Evolutionary conservation across 768 basidiomycete species (phyloP).

Genomic region (Pulveroboletus frians): DNA sequence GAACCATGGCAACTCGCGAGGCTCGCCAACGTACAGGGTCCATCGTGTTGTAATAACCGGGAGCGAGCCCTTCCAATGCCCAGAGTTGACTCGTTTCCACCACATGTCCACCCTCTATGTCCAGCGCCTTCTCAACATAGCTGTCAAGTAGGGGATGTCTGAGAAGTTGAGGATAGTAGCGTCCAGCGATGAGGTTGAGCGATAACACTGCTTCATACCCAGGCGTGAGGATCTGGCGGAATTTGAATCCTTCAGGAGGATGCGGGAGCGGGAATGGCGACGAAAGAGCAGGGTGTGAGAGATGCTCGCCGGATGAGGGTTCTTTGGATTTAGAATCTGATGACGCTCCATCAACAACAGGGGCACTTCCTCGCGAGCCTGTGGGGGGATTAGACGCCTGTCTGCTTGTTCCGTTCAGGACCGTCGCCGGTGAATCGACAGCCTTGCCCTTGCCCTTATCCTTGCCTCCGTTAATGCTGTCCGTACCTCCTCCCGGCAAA

Average conservation of each 20-base stretch:
- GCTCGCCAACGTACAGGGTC: constrained; percentile 60
- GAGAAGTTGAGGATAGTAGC: constrained; percentile 75
- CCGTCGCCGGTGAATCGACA: constrained; percentile 16
- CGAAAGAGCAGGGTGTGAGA: constrained; percentile 34
- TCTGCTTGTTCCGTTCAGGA: constrained; percentile 4
- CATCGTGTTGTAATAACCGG: constrained; percentile 64
- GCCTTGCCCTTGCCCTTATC: constrained; percentile 35
- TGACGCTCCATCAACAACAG: constrained; percentile 13
- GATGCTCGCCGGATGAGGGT: constrained; percentile 26
- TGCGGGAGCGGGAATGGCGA: constrained; percentile 46
- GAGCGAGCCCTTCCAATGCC: constrained; percentile 65
- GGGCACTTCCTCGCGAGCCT: constrained; percentile 15
- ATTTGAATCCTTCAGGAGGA: constrained; percentile 63
- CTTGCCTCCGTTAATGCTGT: constrained; percentile 13
- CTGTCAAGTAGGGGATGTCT: constrained; percentile 54
- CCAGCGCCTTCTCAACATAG: constrained; percentile 37
- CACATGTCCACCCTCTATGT: constrained; percentile 34
- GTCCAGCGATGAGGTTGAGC: constrained; percentile 65
- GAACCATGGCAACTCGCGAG: constrained; percentile 51
- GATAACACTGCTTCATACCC: constrained; percentile 64
- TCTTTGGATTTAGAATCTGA: constrained; percentile 13
- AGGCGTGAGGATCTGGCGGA: constrained; percentile 58
- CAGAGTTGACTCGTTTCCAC: constrained; percentile 50
- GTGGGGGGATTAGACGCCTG: neutral
- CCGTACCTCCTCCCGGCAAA: constrained; percentile 25